Base-by-base conservation (phyloP, 225 moss, liverwort and hornwort genomes). In the Sphagnum contortum region DNA sequence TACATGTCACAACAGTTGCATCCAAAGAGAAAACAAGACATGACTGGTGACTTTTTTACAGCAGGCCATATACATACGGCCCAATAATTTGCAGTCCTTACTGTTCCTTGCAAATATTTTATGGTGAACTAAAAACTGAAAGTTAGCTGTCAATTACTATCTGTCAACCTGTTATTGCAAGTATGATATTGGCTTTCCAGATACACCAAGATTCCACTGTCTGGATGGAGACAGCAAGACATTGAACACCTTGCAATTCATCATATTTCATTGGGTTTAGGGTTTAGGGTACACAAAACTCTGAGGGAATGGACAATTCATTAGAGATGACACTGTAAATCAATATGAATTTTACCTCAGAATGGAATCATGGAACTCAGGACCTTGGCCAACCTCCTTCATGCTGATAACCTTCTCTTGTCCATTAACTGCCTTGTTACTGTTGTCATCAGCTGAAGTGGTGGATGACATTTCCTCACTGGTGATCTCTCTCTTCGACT, bases 291-390 rank as follows among this genome's bases (percentile, higher is more conserved):
- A 29, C 29, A 29, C 29, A 29, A 29, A 29, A 29, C 29, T 29
- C 29, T 29, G 29, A 29, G 29, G 29, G 29, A 29, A 29, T 9
- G n/a, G 57, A n/a, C 57, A 57, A 57, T 57, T 4, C 12, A 12
- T 4, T 4, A 11, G 44, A 46, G 61, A 5, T 7, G 47, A 61
- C 9, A 12, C 29, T 29, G 29, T 1, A 29, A 1, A 29, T 29
- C 29, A 29, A 29, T 29, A 29, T 29, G 29, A 0, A 29, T 29
- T 47, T 6, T 71, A 94, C 91, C 91, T 82, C 50, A 72, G 69
- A 9, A 81, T 65, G 59, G 82, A 77, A 67, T 75, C 77, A 70
- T 80, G 75, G 69, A 77, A 70, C 55, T 63, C 75, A 66, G 73
- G 48, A 63, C 77, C 72, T 45, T 70, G 71, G 61, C 65, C 55